Base-by-base conservation (phyloP, 805 yeast species). In the Saturnispora bothae region DNA sequence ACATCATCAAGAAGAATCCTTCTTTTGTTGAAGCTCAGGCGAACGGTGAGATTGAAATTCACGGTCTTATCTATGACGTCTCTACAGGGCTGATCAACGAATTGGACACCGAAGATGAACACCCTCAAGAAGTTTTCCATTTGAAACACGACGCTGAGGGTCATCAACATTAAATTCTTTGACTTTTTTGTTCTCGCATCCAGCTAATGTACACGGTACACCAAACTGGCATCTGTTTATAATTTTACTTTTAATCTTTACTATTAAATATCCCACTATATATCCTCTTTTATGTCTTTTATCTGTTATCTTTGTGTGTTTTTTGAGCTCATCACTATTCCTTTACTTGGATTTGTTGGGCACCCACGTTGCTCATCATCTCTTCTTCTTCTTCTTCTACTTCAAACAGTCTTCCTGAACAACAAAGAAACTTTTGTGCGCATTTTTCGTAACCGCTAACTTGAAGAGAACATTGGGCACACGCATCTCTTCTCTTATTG, bases 51-150 rank as follows among this genome's bases (percentile, higher is more conserved):
- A 66, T 88, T 27, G 80, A 82, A 54, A 78, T 88, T 31, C 76
- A 83, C 68, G 96, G 95, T 0, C 59, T 86, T 51, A 70, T 88
- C 36, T 88, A 85, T 62, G 85, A 86, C 53, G 94, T 85, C 18
- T 76, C 71, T 26, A 70, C 82, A 13, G 96, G 96, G 18, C 65
- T 68, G 22, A 63, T 85, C 40, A 50, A 48, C 25, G 60, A 60
- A 41, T 39, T 60, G 14, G 61, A 58, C 26, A 42, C 57, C 4
- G 52, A 48, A 10, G 48, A 39, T 17, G 49, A 46, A 7, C 49
- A 33, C 7, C 33, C 32, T 36, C 42, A 47, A 36, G 56, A 52
- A 30, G 58, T 53, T 26, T 53, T 51, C 43, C 53, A 50, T 22
- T 42, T 53, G 21, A 52, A 52, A 6, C 42, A 39, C 20, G 35